Percentiles rank a stretch among this genome's conserved stretches.
Conservation (phyloP, 2,329 filamentous ascomycete species). For the Aureobasidium sp. region DNA sequence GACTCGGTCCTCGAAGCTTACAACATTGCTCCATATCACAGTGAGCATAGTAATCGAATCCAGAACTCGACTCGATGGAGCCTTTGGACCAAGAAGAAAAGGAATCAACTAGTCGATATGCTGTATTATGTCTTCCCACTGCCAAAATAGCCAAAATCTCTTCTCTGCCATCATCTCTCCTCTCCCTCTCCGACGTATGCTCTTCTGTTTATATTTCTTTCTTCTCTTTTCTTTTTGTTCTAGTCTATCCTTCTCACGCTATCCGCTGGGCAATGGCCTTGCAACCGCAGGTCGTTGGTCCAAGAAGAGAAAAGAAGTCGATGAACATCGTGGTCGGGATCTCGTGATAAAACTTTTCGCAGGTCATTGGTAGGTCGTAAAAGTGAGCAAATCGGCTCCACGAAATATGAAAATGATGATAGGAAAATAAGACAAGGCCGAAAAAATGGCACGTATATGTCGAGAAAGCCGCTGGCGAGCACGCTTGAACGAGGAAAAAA, state of each 20-base stretch:
- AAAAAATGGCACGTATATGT: neutral
- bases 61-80: no score
- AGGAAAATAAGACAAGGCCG: neutral
- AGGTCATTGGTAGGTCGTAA: conserved; percentile 12
- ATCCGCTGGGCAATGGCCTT: neutral
- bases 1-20: neutral
- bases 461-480: neutral
- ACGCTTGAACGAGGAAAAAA: conserved; percentile 4
- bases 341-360: conserved; percentile 14
- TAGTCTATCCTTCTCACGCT: neutral
- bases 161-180: conserved; percentile 13
- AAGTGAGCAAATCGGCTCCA: conserved; percentile 8
- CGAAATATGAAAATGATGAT: neutral
- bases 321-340: conserved; percentile 10
- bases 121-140: neutral
- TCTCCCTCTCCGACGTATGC: conserved; percentile 13
- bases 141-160: neutral
- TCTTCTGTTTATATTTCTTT: neutral
- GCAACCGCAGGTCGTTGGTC: neutral
- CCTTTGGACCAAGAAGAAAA: neutral
- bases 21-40: neutral
- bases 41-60: no score
- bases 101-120: neutral
- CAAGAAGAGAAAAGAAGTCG: neutral
- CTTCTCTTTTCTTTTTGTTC: neutral